These are phyloP conservation scores for Alternaria rosae DNA, from an alignment of 2,329 filamentous ascomycete species.

Conservation along the genomic window DNA sequence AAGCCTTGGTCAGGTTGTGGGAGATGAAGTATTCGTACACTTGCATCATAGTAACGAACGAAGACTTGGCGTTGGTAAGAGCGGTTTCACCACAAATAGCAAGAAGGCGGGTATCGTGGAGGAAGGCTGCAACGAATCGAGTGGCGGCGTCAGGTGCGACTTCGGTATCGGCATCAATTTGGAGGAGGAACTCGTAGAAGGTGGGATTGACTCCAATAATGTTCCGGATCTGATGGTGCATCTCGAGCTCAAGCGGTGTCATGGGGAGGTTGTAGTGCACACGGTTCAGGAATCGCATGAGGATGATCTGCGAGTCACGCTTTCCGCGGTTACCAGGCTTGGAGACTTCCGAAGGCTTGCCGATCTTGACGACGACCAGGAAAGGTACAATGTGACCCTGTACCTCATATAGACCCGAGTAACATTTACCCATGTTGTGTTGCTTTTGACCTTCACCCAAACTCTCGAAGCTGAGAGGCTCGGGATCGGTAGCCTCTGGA, in stretches of 20 bases:
- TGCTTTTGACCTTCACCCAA: slow-evolving; percentile 95
- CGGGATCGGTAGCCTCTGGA: slow-evolving; percentile 89
- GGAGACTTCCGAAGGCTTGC: slow-evolving; percentile 77
- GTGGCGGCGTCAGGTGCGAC: slow-evolving; percentile 89
- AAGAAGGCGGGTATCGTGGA: slow-evolving; percentile 92
- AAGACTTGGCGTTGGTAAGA: slow-evolving; percentile 89
- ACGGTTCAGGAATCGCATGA: slow-evolving; percentile 99
- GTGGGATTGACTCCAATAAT: slow-evolving; percentile 98
- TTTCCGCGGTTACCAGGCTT: slow-evolving; percentile 94
- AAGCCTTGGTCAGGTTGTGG: slow-evolving; percentile 95
- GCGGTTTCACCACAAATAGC: slow-evolving; percentile 94
- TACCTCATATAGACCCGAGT: slow-evolving; percentile 96
- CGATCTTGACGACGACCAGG: slow-evolving; percentile 95
- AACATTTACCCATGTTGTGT: slow-evolving; percentile 99
- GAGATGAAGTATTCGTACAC: slow-evolving; percentile 99
- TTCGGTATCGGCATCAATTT: slow-evolving; percentile 97
- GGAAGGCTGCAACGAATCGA: slow-evolving; percentile 88
- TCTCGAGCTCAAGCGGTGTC: slow-evolving; percentile 95
- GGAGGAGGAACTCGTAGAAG: slow-evolving; percentile 95
- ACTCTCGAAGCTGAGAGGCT: slow-evolving; percentile 95
- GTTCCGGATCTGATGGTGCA: slow-evolving; percentile 98
- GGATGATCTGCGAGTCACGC: slow-evolving; percentile 97
- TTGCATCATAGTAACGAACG: slow-evolving; percentile 98
- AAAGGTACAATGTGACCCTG: slow-evolving; percentile 98
- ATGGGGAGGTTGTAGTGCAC: slow-evolving; percentile 97